A percentile compares a stretch with the other conserved stretches of the same genome.
phyloP scores from a whole-genome alignment of 208 protist genomes.

The Wallacemonas rigidus region DNA sequence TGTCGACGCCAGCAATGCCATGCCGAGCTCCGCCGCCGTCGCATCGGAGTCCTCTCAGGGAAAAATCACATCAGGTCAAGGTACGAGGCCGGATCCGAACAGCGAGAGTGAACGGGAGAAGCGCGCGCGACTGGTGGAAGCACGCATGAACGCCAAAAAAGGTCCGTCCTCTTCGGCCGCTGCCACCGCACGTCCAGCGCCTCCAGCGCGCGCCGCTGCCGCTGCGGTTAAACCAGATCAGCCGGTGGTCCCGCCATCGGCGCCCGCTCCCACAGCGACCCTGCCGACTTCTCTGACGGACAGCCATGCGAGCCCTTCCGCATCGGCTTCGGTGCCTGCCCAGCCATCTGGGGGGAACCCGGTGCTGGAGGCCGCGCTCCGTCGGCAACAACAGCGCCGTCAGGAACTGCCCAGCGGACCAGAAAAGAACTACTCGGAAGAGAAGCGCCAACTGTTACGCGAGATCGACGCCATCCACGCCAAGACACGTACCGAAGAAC shows the following conservation, averaged over 20 bases:
- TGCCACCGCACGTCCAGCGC: background rate
- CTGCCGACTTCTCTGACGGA: background rate
- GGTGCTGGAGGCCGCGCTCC: slow-evolving; percentile 72
- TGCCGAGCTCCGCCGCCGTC: too few species aligned
- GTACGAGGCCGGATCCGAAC: slow-evolving; percentile 23
- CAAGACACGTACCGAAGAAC: slow-evolving; percentile 45
- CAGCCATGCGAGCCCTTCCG: too few species aligned
- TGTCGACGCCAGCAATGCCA: background rate
- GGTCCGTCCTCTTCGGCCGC: slow-evolving; percentile 24
- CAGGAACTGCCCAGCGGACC: slow-evolving; percentile 11
- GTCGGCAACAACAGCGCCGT: slow-evolving; percentile 57
- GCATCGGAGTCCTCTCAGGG: background rate
- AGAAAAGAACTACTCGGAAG: slow-evolving; percentile 30
- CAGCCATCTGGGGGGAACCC: slow-evolving; percentile 34
- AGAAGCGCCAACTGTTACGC: slow-evolving; percentile 56
- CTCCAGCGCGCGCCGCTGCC: background rate
- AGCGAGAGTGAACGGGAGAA: slow-evolving; percentile 41
- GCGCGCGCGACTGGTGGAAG: slow-evolving; percentile 42
- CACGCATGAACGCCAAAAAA: slow-evolving; percentile 37
- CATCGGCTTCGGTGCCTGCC: too few species aligned
- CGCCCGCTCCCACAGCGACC: background rate
- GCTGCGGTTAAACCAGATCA: too few species aligned
- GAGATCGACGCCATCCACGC: slow-evolving; percentile 62
- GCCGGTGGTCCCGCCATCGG: background rate
- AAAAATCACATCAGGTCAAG: background rate